These are phyloP conservation scores for Xylaria palmicola DNA, from an alignment of 495 filamentous ascomycete species.

Conservation along the genomic window DNA sequence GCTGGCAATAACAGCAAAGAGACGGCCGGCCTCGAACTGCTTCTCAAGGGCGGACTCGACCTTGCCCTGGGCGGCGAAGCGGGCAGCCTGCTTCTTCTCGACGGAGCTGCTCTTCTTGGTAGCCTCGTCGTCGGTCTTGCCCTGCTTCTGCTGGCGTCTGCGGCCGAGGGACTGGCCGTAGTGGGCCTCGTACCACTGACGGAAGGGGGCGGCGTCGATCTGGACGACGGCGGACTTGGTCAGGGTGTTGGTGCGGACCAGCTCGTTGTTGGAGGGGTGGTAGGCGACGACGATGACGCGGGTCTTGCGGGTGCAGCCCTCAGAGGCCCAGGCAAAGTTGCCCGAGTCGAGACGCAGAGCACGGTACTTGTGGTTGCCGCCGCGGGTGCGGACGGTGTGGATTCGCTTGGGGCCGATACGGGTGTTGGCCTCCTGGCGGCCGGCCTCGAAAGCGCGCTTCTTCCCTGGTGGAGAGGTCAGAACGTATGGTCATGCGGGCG, in stretches of 20 bases:
- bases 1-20: slow-evolving; percentile 87
- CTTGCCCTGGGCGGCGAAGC: slow-evolving; percentile 80
- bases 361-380: slow-evolving; percentile 99
- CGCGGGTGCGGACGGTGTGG: slow-evolving; percentile 97
- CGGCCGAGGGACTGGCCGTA: slow-evolving; percentile 88
- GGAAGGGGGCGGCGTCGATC: slow-evolving; percentile 96
- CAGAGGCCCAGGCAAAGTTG: slow-evolving; percentile 99
- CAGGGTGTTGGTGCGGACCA: slow-evolving; percentile 99
- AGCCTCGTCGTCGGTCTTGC: slow-evolving; percentile 59
- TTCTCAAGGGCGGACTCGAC: slow-evolving; percentile 88
- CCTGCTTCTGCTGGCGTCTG: slow-evolving; percentile 79
- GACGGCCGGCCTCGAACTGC: slow-evolving; percentile 97
- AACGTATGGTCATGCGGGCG: slow-evolving; percentile 52
- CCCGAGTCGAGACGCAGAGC: slow-evolving; percentile 97
- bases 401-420: slow-evolving; percentile 98
- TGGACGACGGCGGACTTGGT: slow-evolving; percentile 98
- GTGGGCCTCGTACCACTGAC: slow-evolving; percentile 99
- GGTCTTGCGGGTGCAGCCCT: slow-evolving; percentile 95
- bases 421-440: slow-evolving; percentile 98
- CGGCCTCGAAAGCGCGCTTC: slow-evolving; percentile 98
- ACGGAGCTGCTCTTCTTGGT: slow-evolving; percentile 88
- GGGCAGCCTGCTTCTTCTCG: slow-evolving; percentile 90
- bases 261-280: slow-evolving; percentile 99
- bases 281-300: slow-evolving; percentile 96
- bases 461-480: slow-evolving; percentile 64